phyloP scores from a whole-genome alignment of 306 rosid species.

The Echinosophora koreensis region DNA sequence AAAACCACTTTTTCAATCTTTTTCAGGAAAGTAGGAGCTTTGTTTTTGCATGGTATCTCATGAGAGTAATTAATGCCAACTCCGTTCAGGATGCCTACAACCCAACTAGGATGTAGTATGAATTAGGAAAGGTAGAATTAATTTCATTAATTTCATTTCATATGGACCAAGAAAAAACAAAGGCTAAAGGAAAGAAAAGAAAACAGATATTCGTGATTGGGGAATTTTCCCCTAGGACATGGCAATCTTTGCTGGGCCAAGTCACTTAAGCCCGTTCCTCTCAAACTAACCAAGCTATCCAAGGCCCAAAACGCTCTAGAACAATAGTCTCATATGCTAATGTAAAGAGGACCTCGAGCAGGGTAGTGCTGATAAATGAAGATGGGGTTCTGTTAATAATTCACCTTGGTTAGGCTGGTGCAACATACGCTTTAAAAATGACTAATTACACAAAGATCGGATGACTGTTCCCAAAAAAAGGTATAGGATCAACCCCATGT shows the following conservation, averaged over 20 bases:
- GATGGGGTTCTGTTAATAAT: neutral
- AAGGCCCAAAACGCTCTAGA: neutral
- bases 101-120: neutral
- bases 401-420: neutral
- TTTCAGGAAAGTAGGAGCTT: constrained; percentile 12
- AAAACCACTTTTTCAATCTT: constrained; percentile 13
- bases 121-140: neutral
- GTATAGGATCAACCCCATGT: no score
- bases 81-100: neutral
- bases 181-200: neutral
- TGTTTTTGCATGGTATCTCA: neutral
- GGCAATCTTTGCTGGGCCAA: constrained; percentile 5
- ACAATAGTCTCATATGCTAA: neutral
- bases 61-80: neutral
- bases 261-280: neutral
- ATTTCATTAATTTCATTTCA: neutral
- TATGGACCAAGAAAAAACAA: neutral
- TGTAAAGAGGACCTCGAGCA: neutral
- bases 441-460: neutral
- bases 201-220: neutral
- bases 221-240: neutral
- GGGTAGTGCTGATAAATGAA: neutral
- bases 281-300: neutral
- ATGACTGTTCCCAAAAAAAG: neutral
- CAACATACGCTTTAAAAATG: neutral